Evolutionary conservation across 2,329 filamentous ascomycete genomes (phyloP).

Genomic region (Diaporthe destruens): DNA sequence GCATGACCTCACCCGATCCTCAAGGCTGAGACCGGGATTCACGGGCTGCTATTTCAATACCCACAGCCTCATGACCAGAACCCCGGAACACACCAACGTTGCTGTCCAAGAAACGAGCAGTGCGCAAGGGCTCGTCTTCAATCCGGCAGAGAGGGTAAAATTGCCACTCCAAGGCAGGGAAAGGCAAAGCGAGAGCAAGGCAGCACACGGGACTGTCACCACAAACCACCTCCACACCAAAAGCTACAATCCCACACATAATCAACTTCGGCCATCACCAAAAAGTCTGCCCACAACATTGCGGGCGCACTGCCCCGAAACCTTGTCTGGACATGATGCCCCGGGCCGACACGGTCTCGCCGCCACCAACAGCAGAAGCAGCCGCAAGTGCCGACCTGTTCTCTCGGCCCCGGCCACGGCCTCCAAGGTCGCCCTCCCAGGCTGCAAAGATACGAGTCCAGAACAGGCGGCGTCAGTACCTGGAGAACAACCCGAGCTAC

Average conservation of each 20-base stretch:
- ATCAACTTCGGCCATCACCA: background rate
- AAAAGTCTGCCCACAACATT: too few relatives aligned
- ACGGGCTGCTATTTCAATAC: background rate
- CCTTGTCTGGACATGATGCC: slow-evolving; percentile 11
- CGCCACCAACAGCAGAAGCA: slow-evolving; percentile 6
- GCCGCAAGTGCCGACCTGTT: slow-evolving; percentile 43
- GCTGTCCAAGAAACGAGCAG: background rate
- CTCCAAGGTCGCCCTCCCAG: slow-evolving; percentile 56
- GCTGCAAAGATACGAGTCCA: slow-evolving; percentile 69
- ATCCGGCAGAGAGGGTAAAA: background rate
- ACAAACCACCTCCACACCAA: background rate
- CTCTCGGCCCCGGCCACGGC: slow-evolving; percentile 59
- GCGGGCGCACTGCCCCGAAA: background rate
- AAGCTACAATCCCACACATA: background rate
- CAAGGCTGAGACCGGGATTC: background rate
- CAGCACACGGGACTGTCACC: background rate
- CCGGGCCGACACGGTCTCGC: background rate
- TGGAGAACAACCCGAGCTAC: slow-evolving; percentile 80
- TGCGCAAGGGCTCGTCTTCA: background rate
- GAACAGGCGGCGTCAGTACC: slow-evolving; percentile 83
- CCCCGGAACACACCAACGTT: background rate
- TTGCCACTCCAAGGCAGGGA: slow-evolving; percentile 1
- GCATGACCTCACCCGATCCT: background rate
- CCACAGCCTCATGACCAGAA: background rate
- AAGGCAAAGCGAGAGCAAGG: background rate